These are phyloP conservation scores for Sporothrix globosa DNA, from an alignment of 2,329 filamentous ascomycete genomes.

Conservation along the genomic window DNA sequence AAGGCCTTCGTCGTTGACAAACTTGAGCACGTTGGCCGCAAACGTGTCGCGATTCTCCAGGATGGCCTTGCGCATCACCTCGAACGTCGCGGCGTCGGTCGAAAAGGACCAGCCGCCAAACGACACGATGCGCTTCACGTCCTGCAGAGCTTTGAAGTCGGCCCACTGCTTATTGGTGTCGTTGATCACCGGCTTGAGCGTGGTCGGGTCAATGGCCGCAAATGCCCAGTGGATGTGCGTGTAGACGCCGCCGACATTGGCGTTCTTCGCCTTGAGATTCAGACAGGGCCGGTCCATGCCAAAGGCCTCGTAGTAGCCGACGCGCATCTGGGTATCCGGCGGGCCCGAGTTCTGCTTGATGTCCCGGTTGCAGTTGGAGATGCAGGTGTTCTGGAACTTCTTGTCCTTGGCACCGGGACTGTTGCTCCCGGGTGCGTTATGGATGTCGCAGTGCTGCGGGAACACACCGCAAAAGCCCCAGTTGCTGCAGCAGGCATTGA, in stretches of 20 bases:
- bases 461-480: slow-evolving; percentile 53
- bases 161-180: slow-evolving; percentile 40
- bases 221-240: slow-evolving; percentile 44
- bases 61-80: slow-evolving; percentile 42
- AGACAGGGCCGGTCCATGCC: slow-evolving; percentile 42
- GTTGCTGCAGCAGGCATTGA: slow-evolving; percentile 43
- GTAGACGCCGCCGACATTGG: slow-evolving; percentile 31
- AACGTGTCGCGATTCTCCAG: slow-evolving; percentile 25
- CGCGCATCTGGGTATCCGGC: not conserved
- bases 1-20: slow-evolving; percentile 19
- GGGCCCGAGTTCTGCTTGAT: slow-evolving; percentile 37
- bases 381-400: slow-evolving; percentile 25
- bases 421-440: slow-evolving; percentile 1
- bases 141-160: slow-evolving; percentile 41
- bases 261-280: slow-evolving; percentile 38
- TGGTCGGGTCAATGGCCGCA: slow-evolving; percentile 37
- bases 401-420: slow-evolving; percentile 25
- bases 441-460: slow-evolving; percentile 48
- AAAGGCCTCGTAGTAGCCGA: slow-evolving; percentile 47
- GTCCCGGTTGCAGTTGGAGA: slow-evolving; percentile 47
- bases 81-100: slow-evolving; percentile 43
- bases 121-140: slow-evolving; percentile 46
- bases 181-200: slow-evolving; percentile 37
- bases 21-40: slow-evolving; percentile 28
- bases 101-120: slow-evolving; percentile 53